Evolutionary conservation across 139 green algal genomes (phyloP).

Genomic region (Closterium sp.): DNA sequence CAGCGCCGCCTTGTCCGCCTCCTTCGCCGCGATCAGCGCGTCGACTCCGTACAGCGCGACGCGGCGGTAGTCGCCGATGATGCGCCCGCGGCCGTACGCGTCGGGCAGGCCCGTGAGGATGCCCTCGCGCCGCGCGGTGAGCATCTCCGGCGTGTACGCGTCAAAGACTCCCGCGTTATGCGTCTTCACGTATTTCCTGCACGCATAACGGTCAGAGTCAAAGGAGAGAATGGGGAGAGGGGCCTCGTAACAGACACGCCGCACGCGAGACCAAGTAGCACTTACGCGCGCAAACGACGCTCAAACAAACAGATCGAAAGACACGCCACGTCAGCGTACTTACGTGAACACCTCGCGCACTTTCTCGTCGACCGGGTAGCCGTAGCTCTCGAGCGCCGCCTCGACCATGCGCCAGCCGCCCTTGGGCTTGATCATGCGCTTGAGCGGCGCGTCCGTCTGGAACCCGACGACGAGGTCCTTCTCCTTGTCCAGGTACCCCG

Average conservation of each 20-base stretch:
- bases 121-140: conserved; percentile 60
- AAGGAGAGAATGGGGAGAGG: too few relatives aligned
- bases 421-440: conserved; percentile 74
- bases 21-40: conserved; percentile 65
- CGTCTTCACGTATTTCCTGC: conserved; percentile 63
- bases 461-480: conserved; percentile 62
- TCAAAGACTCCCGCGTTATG: conserved; percentile 78
- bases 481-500: conserved; percentile 70
- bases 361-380: conserved; percentile 41
- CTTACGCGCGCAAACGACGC: too few relatives aligned
- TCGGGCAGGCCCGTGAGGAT: conserved; percentile 76
- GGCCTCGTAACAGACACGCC: too few relatives aligned
- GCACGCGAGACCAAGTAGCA: too few relatives aligned
- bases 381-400: conserved; percentile 64
- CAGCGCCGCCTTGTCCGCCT: conserved; percentile 54
- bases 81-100: conserved; percentile 70
- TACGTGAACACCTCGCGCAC: conserved; percentile 38
- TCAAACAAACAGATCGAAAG: not conserved
- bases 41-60: conserved; percentile 72
- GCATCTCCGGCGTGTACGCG: conserved; percentile 75
- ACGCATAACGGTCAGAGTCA: not conserved
- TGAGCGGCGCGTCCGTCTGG: conserved; percentile 70
- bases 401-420: conserved; percentile 71
- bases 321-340: not conserved
- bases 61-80: conserved; percentile 80